These are phyloP conservation scores for Fraxinus albicans DNA, from an alignment of 305 asterid species.

Conservation along the genomic window DNA sequence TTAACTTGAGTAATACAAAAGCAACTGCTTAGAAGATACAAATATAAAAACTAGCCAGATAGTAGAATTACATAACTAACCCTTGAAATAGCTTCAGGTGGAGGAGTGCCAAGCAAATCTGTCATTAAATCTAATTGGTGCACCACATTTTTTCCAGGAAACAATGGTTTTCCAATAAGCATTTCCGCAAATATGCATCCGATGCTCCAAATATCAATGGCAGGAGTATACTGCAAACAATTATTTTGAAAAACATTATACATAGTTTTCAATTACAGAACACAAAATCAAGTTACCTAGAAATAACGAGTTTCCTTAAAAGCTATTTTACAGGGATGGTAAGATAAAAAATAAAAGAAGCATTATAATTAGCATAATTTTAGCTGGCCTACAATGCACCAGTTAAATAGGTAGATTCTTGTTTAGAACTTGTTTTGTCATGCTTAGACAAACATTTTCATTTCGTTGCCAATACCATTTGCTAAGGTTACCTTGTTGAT, in stretches of 20 bases:
- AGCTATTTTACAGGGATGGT: background rate
- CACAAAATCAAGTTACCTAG: slow-evolving; percentile 2
- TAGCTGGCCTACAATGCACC: background rate
- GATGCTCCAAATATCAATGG: slow-evolving; percentile 83
- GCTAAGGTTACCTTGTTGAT: background rate
- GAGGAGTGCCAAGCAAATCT: slow-evolving; percentile 75
- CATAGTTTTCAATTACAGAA: slow-evolving; percentile 1
- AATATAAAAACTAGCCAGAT: background rate
- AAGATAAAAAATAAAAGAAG: background rate
- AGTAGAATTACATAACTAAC: slow-evolving; percentile 36
- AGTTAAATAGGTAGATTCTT: background rate
- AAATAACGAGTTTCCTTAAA: background rate
- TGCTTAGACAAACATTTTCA: background rate
- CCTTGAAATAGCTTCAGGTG: slow-evolving; percentile 70
- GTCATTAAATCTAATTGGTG: slow-evolving; percentile 81
- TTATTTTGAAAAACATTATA: background rate
- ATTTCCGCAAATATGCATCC: slow-evolving; percentile 86
- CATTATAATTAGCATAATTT: background rate
- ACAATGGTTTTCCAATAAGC: slow-evolving; percentile 70
- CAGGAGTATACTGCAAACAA: slow-evolving; percentile 70
- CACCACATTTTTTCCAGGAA: slow-evolving; percentile 80
- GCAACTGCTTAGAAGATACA: slow-evolving; percentile 6
- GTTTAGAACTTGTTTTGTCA: background rate
- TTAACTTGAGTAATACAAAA: background rate
- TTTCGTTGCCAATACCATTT: background rate